Conservation (phyloP, 768 basidiomycete genomes). For the Rhodotorula babjevae region DNA sequence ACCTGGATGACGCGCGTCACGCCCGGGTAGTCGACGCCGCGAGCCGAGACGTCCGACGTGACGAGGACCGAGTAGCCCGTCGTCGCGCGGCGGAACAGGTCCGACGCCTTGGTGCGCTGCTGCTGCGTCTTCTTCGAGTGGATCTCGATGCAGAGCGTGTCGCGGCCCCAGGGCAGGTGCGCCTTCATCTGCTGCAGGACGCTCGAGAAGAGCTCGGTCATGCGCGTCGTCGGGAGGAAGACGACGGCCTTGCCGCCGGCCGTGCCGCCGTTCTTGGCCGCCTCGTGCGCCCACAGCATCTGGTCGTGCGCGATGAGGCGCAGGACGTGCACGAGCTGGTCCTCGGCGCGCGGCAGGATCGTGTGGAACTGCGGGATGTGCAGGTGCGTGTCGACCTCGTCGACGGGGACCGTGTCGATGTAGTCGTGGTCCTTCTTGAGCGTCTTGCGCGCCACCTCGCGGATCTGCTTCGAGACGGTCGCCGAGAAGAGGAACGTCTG, state of each 20-base stretch:
- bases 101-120: slow-evolving; percentile 53
- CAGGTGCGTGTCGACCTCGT: slow-evolving; percentile 61
- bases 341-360: slow-evolving; percentile 58
- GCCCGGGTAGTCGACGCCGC: slow-evolving; percentile 66
- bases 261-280: slow-evolving; percentile 38
- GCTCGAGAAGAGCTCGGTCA: slow-evolving; percentile 69
- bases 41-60: slow-evolving; percentile 51
- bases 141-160: slow-evolving; percentile 66
- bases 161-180: slow-evolving; percentile 55
- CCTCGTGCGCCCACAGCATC: slow-evolving; percentile 57
- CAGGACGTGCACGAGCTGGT: slow-evolving; percentile 73
- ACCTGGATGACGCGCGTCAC: slow-evolving; percentile 75
- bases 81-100: slow-evolving; percentile 66
- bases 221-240: slow-evolving; percentile 70
- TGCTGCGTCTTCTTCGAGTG: slow-evolving; percentile 59
- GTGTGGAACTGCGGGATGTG: slow-evolving; percentile 81
- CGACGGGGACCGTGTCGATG: slow-evolving; percentile 58
- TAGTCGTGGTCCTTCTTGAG: slow-evolving; percentile 50
- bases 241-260: slow-evolving; percentile 53
- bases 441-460: slow-evolving; percentile 47
- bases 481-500: slow-evolving; percentile 53
- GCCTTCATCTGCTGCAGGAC: slow-evolving; percentile 57
- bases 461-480: slow-evolving; percentile 50
- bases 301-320: slow-evolving; percentile 84
- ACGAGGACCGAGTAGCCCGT: slow-evolving; percentile 51